These are phyloP conservation scores for Xylaria sp. DNA, from an alignment of 2,329 filamentous ascomycete genomes.

Conservation along the genomic window DNA sequence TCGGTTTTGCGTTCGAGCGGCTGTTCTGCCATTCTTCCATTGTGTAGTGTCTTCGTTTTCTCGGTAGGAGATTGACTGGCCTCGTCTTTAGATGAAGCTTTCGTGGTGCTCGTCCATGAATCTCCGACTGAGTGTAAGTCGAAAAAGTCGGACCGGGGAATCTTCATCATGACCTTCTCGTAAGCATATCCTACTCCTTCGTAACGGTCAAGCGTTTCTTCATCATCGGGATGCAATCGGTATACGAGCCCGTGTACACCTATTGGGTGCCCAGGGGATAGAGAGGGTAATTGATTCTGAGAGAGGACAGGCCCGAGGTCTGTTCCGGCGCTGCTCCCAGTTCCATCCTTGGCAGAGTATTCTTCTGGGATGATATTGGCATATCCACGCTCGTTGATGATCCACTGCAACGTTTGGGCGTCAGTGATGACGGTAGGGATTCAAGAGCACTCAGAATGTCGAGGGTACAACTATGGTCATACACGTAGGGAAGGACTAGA, in stretches of 20 bases:
- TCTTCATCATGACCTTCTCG: conserved; percentile 55
- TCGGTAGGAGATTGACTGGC: not conserved
- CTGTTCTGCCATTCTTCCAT: not conserved
- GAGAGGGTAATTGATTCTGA: not conserved
- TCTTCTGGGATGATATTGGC: conserved; percentile 68
- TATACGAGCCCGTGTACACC: conserved; percentile 70
- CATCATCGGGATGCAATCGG: conserved; percentile 61
- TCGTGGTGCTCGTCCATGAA: not conserved
- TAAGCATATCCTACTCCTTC: conserved; percentile 75
- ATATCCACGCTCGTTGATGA: conserved; percentile 74
- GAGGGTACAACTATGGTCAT: not conserved
- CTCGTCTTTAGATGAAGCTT: not conserved
- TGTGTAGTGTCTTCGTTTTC: not conserved
- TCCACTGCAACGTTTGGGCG: conserved; percentile 57
- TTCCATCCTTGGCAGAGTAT: not conserved
- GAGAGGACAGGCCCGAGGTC: not conserved
- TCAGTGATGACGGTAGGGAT: not conserved
- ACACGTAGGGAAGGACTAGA: no score
- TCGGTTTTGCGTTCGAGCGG: not conserved
- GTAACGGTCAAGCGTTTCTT: conserved; percentile 62
- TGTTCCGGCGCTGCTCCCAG: no score
- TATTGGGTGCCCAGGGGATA: conserved; percentile 45
- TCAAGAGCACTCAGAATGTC: not conserved
- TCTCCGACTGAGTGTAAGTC: conserved; percentile 15
- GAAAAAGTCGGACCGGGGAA: conserved; percentile 11